Evolutionary conservation across 2,329 filamentous ascomycete species (phyloP), one percentile per base, ranked within the genome.

Genomic region (Aspergillus clavatus): DNA sequence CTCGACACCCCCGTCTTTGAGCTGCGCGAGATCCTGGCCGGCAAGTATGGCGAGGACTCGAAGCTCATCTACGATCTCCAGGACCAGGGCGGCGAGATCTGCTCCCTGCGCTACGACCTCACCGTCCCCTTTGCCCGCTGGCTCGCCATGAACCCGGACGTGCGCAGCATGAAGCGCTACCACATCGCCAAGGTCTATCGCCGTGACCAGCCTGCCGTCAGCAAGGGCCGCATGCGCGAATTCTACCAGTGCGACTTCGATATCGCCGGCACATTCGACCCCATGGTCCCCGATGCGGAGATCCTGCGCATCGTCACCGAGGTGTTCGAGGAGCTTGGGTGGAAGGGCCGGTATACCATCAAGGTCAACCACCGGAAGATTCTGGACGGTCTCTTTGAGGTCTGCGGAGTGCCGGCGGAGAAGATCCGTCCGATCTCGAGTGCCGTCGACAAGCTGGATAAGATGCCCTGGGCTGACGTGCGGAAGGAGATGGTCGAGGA

Each of bases 201-300:
- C 51, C 74, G 86, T 65, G 86, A 90, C 66, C 85, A 89, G 67
- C 86, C 86, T 19, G 86, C 89, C 50, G 88, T 96, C 72, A 87
- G 85, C 51, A 93, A 94, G 67, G 91, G 90, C 41, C 82, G 90
- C 43, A 93, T 95, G 86, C 81, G 91, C 61, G 91, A 96, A 71
- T 95, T 95, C 70, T 95, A 94, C 73, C 90, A 96, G 70, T 96
- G 90, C 73, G 91, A 97, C 71, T 94, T 96, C 63, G 90, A 96
- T 65, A 91, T 96, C 70, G 90, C 90, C 10, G 89, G 90, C 48
- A 56, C 67, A 50, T 94, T 89, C 72, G 91, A 95, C 65, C 72
- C 87, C 43, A 95, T 96, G 89, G 79, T 95, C 21, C 88, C 90
- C 45, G 91, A 96, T 62, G 87, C 89, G 28, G 90, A 96, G 72